Conservation (phyloP, 306 rosid genomes). For the Ochetophila trinervis region DNA sequence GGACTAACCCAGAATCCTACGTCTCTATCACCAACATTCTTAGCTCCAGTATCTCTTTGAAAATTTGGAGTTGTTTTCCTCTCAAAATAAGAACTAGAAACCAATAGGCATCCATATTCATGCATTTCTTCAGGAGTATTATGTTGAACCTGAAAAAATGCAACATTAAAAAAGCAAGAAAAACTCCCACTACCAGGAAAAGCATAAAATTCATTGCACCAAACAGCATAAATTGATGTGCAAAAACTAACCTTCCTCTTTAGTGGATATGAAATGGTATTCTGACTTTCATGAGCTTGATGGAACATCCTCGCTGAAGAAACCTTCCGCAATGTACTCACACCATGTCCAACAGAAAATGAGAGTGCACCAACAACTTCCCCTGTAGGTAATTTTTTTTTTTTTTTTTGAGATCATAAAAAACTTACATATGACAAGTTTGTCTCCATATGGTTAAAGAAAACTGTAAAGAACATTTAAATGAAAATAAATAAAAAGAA, state of each 20-base stretch:
- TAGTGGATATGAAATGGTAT: constrained; percentile 53
- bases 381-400: constrained; percentile 60
- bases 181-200: constrained; percentile 6
- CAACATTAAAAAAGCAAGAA: constrained; percentile 19
- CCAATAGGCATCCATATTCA: constrained; percentile 50
- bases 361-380: constrained; percentile 91
- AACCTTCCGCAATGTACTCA: constrained; percentile 60
- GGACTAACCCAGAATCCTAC: constrained; percentile 84
- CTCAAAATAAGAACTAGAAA: constrained; percentile 82
- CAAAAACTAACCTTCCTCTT: constrained; percentile 56
- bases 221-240: constrained; percentile 19
- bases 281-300: constrained; percentile 52
- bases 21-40: constrained; percentile 51
- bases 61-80: constrained; percentile 60
- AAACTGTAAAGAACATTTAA: neutral
- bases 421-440: neutral
- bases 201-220: constrained; percentile 2
- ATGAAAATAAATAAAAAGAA: neutral
- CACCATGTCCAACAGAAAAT: constrained; percentile 76
- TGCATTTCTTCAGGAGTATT: constrained; percentile 45
- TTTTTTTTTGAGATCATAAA: constrained; percentile 14
- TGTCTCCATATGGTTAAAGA: neutral
- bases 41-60: constrained; percentile 52
- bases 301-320: constrained; percentile 71
- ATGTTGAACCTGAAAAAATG: constrained; percentile 45